Evolutionary conservation across 1,139 yeast genomes (phyloP).

Genomic region (Spencermartinsiella ligniputridi): DNA sequence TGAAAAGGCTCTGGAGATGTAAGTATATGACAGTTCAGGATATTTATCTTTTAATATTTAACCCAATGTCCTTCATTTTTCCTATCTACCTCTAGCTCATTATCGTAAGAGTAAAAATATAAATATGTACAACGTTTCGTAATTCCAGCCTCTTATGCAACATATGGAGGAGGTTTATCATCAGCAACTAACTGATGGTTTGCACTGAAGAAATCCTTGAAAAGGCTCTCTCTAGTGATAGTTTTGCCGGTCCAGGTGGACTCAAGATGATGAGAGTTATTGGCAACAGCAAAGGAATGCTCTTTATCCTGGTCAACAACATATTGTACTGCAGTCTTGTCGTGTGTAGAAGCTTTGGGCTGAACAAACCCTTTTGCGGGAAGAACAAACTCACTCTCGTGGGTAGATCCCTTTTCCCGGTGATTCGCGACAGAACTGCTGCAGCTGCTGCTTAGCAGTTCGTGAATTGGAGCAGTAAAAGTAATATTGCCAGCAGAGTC

Average conservation of each 20-base stretch:
- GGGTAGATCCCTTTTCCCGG: background rate
- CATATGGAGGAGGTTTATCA: constrained; percentile 20
- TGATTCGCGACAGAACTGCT: background rate
- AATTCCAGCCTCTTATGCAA: constrained; percentile 11
- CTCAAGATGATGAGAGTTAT: background rate
- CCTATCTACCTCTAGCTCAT: background rate
- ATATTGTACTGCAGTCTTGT: background rate
- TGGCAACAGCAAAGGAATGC: background rate
- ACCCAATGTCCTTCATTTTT: too few relatives aligned
- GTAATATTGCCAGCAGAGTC: background rate
- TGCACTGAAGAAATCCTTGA: constrained; percentile 17
- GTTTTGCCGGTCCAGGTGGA: constrained; percentile 1
- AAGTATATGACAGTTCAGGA: too few relatives aligned
- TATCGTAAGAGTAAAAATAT: background rate
- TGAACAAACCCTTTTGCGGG: background rate
- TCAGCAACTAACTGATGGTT: constrained; percentile 10
- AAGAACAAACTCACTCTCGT: background rate
- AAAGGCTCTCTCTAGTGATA: constrained; percentile 10
- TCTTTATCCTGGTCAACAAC: background rate
- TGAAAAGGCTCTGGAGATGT: constrained; percentile 45
- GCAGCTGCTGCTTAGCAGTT: background rate
- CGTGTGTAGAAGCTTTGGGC: too few relatives aligned
- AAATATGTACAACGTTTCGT: too few relatives aligned
- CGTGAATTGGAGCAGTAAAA: background rate
- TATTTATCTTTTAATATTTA: too few relatives aligned